Conservation (phyloP, 192 early-diverging fungal species). For the Phlyctochytrium bullatum region DNA sequence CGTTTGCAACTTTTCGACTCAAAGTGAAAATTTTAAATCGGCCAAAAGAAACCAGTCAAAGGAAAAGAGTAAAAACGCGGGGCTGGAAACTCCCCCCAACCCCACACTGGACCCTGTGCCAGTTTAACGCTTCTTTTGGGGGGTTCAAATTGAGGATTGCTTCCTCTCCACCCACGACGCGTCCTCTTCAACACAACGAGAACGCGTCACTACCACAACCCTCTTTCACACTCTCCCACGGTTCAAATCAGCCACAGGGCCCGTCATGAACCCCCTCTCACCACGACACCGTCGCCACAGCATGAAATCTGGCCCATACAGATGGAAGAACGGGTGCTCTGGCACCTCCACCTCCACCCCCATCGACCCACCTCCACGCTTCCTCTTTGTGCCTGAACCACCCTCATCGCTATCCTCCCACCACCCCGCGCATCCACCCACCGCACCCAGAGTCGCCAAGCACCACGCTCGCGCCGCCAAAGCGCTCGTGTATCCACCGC, state of each 20-base stretch:
- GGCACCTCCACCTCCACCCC: constrained; percentile 25
- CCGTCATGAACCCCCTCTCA: background rate
- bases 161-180: too few species aligned
- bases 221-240: too few species aligned
- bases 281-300: background rate
- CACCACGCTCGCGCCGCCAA: constrained; percentile 91
- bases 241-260: background rate
- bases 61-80: too few species aligned
- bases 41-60: too few species aligned
- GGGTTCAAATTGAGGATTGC: too few species aligned
- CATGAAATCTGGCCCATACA: constrained; percentile 23
- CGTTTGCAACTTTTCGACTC: too few species aligned
- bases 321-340: constrained; percentile 30
- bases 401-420: background rate
- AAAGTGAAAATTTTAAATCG: too few species aligned
- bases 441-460: constrained; percentile 74
- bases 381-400: background rate
- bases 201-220: too few species aligned
- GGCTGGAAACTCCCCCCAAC: too few species aligned
- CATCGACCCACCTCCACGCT: background rate
- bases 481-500: constrained; percentile 89
- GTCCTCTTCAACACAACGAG: too few species aligned
- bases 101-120: too few species aligned
- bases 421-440: constrained; percentile 36
- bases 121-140: too few species aligned